These are phyloP conservation scores for Albizia julibrissin DNA, from an alignment of 306 rosid species.

Conservation along the genomic window DNA sequence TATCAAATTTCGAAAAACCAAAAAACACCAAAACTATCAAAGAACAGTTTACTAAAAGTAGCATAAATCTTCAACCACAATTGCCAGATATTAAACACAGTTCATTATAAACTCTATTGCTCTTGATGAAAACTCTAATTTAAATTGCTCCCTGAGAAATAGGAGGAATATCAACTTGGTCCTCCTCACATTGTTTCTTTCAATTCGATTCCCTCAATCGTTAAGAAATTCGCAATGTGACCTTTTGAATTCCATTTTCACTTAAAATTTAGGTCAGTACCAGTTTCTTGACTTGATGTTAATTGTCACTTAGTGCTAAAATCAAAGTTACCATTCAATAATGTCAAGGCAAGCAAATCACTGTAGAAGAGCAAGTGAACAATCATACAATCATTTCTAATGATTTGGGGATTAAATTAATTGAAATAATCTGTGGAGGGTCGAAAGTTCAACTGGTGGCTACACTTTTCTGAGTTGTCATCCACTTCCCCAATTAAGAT, in stretches of 20 bases:
- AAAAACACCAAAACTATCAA: slow-evolving; percentile 1
- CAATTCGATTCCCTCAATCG: neutral
- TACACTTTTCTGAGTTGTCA: neutral
- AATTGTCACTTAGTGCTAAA: neutral
- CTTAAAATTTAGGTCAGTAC: neutral
- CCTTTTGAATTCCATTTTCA: neutral
- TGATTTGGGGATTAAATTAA: neutral
- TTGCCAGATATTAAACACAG: slow-evolving; percentile 8
- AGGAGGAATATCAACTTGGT: neutral
- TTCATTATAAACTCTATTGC: neutral
- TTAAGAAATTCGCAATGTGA: neutral
- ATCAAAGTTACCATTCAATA: neutral
- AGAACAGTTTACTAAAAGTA: slow-evolving; percentile 26
- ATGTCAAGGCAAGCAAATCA: neutral
- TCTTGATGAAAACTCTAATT: neutral
- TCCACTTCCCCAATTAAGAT: neutral
- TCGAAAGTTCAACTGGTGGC: neutral
- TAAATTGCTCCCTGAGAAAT: neutral
- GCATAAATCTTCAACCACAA: slow-evolving; percentile 12
- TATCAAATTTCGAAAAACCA: neutral
- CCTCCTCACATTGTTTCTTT: neutral
- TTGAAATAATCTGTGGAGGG: neutral
- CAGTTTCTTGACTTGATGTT: neutral
- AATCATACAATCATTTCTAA: neutral
- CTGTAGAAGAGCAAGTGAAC: neutral